A percentile compares a stretch with the other conserved stretches of the same genome.
phyloP scores from a whole-genome alignment of 2,329 filamentous ascomycete genomes.

The Epichloe uncinata region DNA sequence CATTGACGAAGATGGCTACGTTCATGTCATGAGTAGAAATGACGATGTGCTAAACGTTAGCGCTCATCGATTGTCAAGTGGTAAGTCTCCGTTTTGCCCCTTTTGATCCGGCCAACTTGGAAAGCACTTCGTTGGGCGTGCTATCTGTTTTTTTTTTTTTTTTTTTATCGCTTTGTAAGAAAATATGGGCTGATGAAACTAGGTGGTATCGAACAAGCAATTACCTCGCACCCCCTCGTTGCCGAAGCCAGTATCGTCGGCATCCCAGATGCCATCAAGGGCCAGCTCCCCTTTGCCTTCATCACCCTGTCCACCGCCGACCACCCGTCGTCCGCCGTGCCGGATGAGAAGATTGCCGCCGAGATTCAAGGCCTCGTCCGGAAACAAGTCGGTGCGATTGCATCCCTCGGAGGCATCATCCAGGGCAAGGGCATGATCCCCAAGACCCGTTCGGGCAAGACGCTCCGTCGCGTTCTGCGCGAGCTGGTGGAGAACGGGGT shows the following conservation, averaged over 20 bases:
- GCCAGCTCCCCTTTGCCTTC: slow-evolving; percentile 90
- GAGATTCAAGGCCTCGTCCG: slow-evolving; percentile 65
- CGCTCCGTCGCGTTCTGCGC: slow-evolving; percentile 64
- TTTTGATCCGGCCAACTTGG: too few relatives aligned
- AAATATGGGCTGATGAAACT: not conserved
- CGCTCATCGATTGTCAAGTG: slow-evolving; percentile 79
- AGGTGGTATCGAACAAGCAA: slow-evolving; percentile 84
- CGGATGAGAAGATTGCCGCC: slow-evolving; percentile 27
- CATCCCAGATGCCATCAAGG: slow-evolving; percentile 76
- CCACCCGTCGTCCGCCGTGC: slow-evolving; percentile 37
- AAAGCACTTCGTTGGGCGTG: too few relatives aligned
- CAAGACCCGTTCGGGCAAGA: slow-evolving; percentile 87
- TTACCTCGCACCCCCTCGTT: slow-evolving; percentile 68
- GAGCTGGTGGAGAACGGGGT: slow-evolving; percentile 76
- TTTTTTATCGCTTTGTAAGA: not conserved
- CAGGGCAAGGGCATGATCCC: slow-evolving; percentile 80
- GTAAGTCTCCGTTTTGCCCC: slow-evolving; percentile 28
- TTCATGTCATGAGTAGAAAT: slow-evolving; percentile 49
- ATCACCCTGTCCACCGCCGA: slow-evolving; percentile 40
- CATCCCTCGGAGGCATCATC: slow-evolving; percentile 72
- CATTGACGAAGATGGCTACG: slow-evolving; percentile 61
- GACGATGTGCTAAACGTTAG: slow-evolving; percentile 97
- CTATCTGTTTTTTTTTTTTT: not conserved
- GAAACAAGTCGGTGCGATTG: slow-evolving; percentile 75
- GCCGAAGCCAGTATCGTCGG: slow-evolving; percentile 79